These are phyloP conservation scores for Lachancea fermentati DNA, from an alignment of 805 yeast genomes.

Conservation along the genomic window DNA sequence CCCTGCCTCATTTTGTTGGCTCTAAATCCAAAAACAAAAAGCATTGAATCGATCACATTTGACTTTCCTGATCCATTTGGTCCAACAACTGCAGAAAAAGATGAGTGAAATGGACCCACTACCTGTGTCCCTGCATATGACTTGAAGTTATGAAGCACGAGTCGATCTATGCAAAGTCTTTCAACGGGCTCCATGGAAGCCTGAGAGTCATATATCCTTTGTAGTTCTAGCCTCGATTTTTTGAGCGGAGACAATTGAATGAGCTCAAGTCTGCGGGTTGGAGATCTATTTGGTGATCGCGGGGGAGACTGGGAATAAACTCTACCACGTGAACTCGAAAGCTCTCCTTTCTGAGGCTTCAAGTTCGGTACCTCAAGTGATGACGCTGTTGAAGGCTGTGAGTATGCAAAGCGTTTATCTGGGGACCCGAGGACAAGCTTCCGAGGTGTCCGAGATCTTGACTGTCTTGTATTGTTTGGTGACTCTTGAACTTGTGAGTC, in stretches of 20 bases:
- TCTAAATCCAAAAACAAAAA: conserved; percentile 94
- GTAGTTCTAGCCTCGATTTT: conserved; percentile 30
- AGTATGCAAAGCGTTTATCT: conserved; percentile 19
- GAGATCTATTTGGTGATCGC: conserved; percentile 34
- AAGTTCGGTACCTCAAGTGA: conserved; percentile 23
- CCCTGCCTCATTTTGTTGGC: conserved; percentile 97
- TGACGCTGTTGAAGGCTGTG: conserved; percentile 23
- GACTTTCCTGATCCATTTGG: conserved; percentile 99
- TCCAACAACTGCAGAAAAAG: conserved; percentile 96
- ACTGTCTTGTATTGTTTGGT: conserved; percentile 9
- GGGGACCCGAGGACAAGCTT: conserved; percentile 23
- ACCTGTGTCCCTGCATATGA: conserved; percentile 91
- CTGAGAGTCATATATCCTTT: conserved; percentile 25
- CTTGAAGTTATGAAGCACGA: conserved; percentile 81
- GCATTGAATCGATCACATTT: conserved; percentile 91
- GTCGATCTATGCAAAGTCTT: conserved; percentile 70
- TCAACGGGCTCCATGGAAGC: conserved; percentile 26
- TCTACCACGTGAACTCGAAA: conserved; percentile 31
- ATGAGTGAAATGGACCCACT: conserved; percentile 90
- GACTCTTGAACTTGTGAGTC: conserved; percentile 6
- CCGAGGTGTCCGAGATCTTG: conserved; percentile 24
- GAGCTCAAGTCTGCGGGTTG: conserved; percentile 37
- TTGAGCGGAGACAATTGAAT: conserved; percentile 39
- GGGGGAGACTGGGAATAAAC: conserved; percentile 27
- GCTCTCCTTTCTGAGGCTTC: conserved; percentile 29